Evolutionary conservation across 768 basidiomycete genomes (phyloP).

Genomic region (Tylopilus plumbeoviolaceoides): DNA sequence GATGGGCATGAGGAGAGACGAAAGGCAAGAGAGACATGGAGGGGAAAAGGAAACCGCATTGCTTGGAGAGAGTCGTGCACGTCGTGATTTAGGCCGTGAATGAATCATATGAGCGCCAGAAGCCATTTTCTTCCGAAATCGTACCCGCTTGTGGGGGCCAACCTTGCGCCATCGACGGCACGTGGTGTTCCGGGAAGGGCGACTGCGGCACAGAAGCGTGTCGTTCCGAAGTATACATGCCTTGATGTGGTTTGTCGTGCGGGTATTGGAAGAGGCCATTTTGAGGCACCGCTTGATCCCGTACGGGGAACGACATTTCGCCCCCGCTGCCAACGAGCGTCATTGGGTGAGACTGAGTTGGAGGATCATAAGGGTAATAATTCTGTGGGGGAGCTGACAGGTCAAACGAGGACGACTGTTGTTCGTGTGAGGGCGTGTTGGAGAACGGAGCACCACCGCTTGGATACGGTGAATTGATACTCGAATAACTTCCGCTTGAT

Average conservation of each 20-base stretch:
- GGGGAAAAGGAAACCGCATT: background rate
- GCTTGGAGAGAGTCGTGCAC: background rate
- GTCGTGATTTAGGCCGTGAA: constrained; percentile 18
- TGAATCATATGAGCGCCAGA: constrained; percentile 26
- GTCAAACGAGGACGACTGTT: constrained; percentile 18
- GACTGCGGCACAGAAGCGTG: constrained; percentile 17
- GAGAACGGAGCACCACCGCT: constrained; percentile 17
- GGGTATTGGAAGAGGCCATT: constrained; percentile 16
- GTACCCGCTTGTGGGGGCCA: constrained; percentile 19
- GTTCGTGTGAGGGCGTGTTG: constrained; percentile 21
- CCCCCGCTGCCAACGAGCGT: constrained; percentile 16
- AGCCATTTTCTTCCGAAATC: constrained; percentile 16
- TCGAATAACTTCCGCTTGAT: constrained; percentile 24
- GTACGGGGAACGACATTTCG: constrained; percentile 16
- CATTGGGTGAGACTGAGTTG: constrained; percentile 14
- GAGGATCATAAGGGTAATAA: constrained; percentile 24
- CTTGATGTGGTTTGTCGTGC: constrained; percentile 23
- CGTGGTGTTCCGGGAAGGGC: constrained; percentile 17
- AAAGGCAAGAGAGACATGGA: background rate
- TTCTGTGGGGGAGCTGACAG: constrained; percentile 12
- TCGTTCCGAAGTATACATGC: constrained; percentile 23
- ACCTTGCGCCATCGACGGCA: constrained; percentile 9
- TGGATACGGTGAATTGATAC: constrained; percentile 24
- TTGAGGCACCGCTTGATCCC: constrained; percentile 16
- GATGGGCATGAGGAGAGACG: background rate